Base-by-base conservation (phyloP, 2,329 filamentous ascomycete genomes). In the Aspergillus candidus region DNA sequence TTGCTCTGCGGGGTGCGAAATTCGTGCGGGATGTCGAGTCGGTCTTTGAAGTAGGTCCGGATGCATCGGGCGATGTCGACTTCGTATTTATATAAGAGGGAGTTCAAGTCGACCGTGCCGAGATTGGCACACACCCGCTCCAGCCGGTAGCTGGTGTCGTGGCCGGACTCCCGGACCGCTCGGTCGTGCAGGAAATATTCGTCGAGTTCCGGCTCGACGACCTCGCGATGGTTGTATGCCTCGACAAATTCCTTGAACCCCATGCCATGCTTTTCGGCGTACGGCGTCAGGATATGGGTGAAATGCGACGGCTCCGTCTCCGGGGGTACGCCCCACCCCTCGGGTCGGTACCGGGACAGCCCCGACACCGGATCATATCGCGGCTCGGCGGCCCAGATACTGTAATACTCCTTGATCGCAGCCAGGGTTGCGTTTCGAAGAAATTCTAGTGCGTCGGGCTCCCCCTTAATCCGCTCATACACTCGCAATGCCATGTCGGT, bases 401-500 rank as follows among this genome's bases (percentile, higher is more conserved):
- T 87, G 67, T 94, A 82, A 63, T 96, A 96, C 65, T 96, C 90
- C 69, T 97, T 98, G 73, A 97, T 96, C 10, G 91, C 93, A 6
- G 93, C 91, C 32, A 95, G 76, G 27, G 89, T 86, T 6, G 89
- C 81, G 12, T 78, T 78, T 29, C 81, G 79, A 50, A 98, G 74
- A 65, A 97, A 96, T 0, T 95, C 88, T 40, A 82, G 68, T 1
- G 89, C 81, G 38, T 82, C 86, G 0, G 84, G 80, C 63, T 94
- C 86, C 55, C 89, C 83, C 72, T 89, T 88, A 67, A 96, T 97
- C 61, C 85, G 86, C 58, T 96, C 89, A 63, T 93, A 97, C 34
- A 95, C 88, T 43, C 89, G 84, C 39, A 97, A 75, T 10, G 91
- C 86, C 89, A 98, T 96, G 67, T 98, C 93, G 1, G 93, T 98